Base-by-base conservation (phyloP, 2,329 filamentous ascomycete species). In the Trichoderma citrinoviride region DNA sequence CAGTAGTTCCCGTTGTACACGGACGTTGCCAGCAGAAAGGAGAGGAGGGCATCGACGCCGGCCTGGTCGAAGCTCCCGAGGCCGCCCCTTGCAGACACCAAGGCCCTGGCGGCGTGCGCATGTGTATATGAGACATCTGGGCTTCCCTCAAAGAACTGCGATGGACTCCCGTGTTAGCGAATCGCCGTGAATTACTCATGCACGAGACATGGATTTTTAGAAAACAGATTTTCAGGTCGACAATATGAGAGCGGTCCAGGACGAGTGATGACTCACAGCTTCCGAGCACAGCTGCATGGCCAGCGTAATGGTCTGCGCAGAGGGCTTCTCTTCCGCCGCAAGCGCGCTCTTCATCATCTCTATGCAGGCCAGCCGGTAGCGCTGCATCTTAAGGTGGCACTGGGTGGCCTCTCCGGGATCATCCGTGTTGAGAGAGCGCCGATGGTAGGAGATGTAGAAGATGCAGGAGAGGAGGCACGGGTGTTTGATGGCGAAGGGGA, bases 281-380 rank as follows among this genome's bases (percentile, higher is more conserved):
- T 65, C 57, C 8, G 49, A 61, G 44, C 64, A 41, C 43, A 65
- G 5, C 19, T 43, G 21, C 57, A 65, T 37, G 41, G 57, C 58
- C 49, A 65, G 7, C 15, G 43, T 15, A 10, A 65, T 62, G 2
- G 58, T 65, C 27, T 53, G n/a, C 7, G 50, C 17, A 1, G 29
- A 21, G 1, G 64, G 57, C 17, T 8, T 29, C 27, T 47, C 23
- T 7, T 55, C 64, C 10, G 12, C 44, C 5, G 29, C 43, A 8
- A 65, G 5, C 8, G 64, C 57, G n/a, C 14, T 27, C 50, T 55
- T 65, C 33, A 55, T 55, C 50, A 41, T 33, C 27, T 62, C 21
- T 5, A 65, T 62, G 5, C 64, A 62, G 6, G 29, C 33, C 14
- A 55, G 29, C 1, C 58, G 47, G 15, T 65, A 65, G 5, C 21